Evolutionary conservation across 2,329 filamentous ascomycete species (phyloP), one percentile per base, ranked within the genome.

Genomic region (Penicillium rolfsii): DNA sequence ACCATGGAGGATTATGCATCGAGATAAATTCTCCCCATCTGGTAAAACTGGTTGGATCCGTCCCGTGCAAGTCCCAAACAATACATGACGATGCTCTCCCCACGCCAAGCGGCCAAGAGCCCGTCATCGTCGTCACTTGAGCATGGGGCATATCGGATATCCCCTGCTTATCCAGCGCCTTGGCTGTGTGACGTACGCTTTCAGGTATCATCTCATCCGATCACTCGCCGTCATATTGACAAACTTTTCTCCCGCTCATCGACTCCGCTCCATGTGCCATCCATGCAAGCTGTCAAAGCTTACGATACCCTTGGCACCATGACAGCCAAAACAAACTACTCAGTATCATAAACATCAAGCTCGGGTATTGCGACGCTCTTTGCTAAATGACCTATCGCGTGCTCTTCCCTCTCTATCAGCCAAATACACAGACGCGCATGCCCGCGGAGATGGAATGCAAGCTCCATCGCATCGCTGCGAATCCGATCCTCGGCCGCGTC

Each of bases 41-140:
- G 24, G 40, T 53, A 22, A 22, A 22, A 22, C 19, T 38, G 40
- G 26, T 12, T 41, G 30, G 41, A 59, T 62, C 35, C 2, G 30
- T 33, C 7, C 57, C 59, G 26, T 40, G 57, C 9, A 24, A 60
- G 55, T 61, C 62, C 57, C 58, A 61, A 59, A 26, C 43, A 28
- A 46, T 11, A 12, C 14, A 35, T 12, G 19, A 5, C 16, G 6
- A 48, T 46, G 28, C 46, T 62, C 50, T 54, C 58, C 50, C 56
- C 54, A 65, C 53, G 64, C 65, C 64, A 67, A 67, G 64, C 9
- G 45, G 60, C 62, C 65, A 63, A 62, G 60, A 57, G 49, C 56
- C 56, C 55, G 55, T 55, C 62, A 58, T 58, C 40, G 58, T 58
- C 58, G 55, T 55, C 30, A 46, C 49, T 50, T 5, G 26, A 50